These are phyloP conservation scores for Niveomyces coronatus DNA, from an alignment of 2,329 filamentous ascomycete genomes.

Conservation along the genomic window DNA sequence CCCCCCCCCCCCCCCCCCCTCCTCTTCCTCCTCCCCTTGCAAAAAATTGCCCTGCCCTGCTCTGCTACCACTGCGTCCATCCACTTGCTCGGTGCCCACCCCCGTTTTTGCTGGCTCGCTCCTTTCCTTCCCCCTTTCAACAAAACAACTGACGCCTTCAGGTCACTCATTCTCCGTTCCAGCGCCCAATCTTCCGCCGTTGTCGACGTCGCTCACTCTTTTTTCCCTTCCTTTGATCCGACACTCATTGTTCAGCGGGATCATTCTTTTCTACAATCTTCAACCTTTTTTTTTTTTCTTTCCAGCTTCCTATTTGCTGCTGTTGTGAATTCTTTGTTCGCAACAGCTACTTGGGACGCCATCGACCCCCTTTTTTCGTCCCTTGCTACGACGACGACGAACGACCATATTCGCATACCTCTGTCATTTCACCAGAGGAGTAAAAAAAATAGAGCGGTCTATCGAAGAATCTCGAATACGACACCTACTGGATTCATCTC, in stretches of 20 bases:
- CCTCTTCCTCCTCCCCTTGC: conserved; percentile 5
- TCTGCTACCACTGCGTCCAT: conserved; percentile 16
- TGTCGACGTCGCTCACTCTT: conserved; percentile 9
- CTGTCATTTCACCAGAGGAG: no score
- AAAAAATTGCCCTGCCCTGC: conserved; percentile 13
- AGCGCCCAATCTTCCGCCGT: conserved; percentile 3
- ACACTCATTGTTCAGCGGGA: conserved; percentile 5
- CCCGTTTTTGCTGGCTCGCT: conserved; percentile 10
- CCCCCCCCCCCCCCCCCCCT: background rate
- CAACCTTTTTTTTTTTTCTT: no score
- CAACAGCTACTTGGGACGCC: background rate
- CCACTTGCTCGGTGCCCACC: conserved; percentile 11
- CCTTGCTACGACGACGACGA: background rate
- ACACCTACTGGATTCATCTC: no score
- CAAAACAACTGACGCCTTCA: conserved; percentile 22
- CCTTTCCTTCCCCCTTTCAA: conserved; percentile 25
- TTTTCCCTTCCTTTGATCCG: conserved; percentile 5
- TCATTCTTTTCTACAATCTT: conserved; percentile 6
- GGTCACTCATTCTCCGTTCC: conserved; percentile 11
- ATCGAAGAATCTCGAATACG: no score
- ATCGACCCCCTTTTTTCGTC: conserved; percentile 1
- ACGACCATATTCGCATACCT: no score
- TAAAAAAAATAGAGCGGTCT: no score
- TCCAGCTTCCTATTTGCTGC: conserved; percentile 6
- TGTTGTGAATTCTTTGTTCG: background rate